These are phyloP conservation scores for Rhizopogon parksii DNA, from an alignment of 1,284 basidiomycete genomes.

Conservation along the genomic window DNA sequence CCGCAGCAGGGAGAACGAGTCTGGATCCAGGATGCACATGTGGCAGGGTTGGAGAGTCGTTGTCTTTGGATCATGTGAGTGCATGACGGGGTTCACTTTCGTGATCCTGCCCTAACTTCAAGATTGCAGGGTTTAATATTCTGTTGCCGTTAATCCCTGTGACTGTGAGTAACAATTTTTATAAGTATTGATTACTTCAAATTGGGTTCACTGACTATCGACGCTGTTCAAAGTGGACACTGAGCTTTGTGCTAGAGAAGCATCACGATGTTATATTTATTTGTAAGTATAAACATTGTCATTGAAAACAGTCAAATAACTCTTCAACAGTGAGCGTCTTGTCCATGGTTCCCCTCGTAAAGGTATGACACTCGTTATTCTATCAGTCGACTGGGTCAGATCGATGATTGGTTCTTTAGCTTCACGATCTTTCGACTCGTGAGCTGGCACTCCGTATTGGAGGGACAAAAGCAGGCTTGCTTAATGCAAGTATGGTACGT, in stretches of 20 bases:
- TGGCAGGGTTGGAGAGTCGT: conserved; percentile 50
- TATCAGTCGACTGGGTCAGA: neutral
- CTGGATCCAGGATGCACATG: conserved; percentile 12
- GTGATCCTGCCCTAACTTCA: neutral
- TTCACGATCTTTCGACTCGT: conserved; percentile 76
- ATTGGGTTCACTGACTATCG: conserved; percentile 3
- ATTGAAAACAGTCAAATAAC: neutral
- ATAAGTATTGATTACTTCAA: neutral
- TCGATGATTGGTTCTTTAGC: conserved; percentile 28
- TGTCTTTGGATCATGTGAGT: conserved; percentile 53
- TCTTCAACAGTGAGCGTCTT: conserved; percentile 49
- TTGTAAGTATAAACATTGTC: conserved; percentile 36
- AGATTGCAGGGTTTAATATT: conserved; percentile 54
- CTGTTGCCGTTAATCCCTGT: conserved; percentile 53
- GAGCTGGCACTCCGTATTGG: conserved; percentile 72
- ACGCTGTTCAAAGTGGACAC: conserved; percentile 45
- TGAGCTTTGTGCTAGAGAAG: conserved; percentile 49
- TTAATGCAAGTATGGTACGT: conserved; percentile 77
- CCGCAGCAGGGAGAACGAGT: conserved; percentile 4
- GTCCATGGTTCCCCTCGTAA: conserved; percentile 66
- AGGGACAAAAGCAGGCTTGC: conserved; percentile 69
- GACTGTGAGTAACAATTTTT: conserved; percentile 39
- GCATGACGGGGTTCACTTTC: neutral
- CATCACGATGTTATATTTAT: conserved; percentile 60
- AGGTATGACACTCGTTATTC: conserved; percentile 35